Conservation (phyloP, 2,329 filamentous ascomycete genomes). For the Botrytis galanthina region DNA sequence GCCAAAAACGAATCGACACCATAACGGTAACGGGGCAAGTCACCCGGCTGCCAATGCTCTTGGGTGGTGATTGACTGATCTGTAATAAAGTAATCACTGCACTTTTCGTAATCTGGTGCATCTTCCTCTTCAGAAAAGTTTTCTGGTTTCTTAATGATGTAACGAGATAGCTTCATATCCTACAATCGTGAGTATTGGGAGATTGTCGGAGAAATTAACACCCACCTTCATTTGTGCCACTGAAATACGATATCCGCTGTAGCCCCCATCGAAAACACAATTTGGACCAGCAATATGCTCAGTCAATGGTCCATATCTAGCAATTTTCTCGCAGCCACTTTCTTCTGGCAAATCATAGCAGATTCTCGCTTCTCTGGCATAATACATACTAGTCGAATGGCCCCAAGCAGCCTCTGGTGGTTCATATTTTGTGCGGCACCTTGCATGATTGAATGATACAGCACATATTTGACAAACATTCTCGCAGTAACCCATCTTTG, state of each 20-base stretch:
- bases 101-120: conserved; percentile 17
- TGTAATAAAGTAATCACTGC: conserved; percentile 22
- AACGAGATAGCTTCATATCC: conserved; percentile 17
- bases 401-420: neutral
- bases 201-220: neutral
- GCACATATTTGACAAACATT: neutral
- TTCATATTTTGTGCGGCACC: conserved; percentile 3
- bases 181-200: neutral
- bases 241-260: conserved; percentile 2
- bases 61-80: conserved; percentile 11
- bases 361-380: neutral
- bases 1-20: conserved; percentile 4
- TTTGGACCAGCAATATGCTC: conserved; percentile 6
- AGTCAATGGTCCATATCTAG: neutral
- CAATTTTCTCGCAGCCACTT: neutral
- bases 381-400: neutral
- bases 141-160: conserved; percentile 20
- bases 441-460: conserved; percentile 6
- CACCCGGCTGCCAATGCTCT: neutral
- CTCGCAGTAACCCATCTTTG: conserved; percentile 3
- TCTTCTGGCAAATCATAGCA: neutral
- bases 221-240: neutral
- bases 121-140: conserved; percentile 3
- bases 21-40: conserved; percentile 5
- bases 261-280: neutral